Conservation (phyloP, 345 rosid genomes). For the Dimocarpus longan region DNA sequence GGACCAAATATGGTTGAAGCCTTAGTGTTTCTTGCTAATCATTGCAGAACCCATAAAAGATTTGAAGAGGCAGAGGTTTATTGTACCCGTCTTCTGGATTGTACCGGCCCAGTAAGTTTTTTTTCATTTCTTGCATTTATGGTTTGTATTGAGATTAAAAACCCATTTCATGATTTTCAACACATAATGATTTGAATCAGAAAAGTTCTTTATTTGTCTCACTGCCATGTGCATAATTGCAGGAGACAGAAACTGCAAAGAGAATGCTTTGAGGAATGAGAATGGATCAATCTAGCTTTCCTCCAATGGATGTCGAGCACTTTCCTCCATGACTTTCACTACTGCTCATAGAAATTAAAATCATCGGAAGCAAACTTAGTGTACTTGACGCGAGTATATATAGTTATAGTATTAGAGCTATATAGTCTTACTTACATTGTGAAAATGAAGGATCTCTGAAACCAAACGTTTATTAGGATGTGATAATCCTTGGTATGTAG, state of each 20-base stretch:
- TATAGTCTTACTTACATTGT: background rate
- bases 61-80: constrained; percentile 95
- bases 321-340: constrained; percentile 55
- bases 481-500: background rate
- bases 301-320: constrained; percentile 77
- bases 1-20: constrained; percentile 94
- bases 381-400: background rate
- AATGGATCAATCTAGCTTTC: constrained; percentile 57
- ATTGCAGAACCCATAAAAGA: constrained; percentile 63
- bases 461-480: background rate
- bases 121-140: background rate
- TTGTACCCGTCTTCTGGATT: constrained; percentile 91
- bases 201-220: constrained; percentile 2
- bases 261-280: constrained; percentile 75
- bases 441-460: background rate
- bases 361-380: background rate
- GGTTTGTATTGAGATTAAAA: background rate
- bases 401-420: background rate
- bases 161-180: background rate
- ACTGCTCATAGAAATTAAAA: background rate
- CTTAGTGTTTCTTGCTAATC: constrained; percentile 72
- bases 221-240: constrained; percentile 31
- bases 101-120: constrained; percentile 81
- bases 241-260: constrained; percentile 94
- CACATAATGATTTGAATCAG: background rate